Evolutionary conservation across 1,139 yeast species (phyloP).

Genomic region (Fermentozyma sake): DNA sequence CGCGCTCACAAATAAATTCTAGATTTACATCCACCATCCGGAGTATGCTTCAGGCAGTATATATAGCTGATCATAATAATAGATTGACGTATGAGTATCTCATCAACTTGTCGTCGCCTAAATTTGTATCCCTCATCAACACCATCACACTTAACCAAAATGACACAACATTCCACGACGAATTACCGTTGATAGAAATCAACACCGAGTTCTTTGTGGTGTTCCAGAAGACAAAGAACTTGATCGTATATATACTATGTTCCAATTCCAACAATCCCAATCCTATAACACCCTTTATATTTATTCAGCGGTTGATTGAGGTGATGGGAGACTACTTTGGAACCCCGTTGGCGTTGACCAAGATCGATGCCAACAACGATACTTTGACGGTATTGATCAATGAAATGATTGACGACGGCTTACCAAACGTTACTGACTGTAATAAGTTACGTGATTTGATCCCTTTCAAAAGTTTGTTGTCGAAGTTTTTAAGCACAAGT

Average conservation of each 20-base stretch:
- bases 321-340: slow-evolving; percentile 59
- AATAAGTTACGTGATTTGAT: slow-evolving; percentile 68
- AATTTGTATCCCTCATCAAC: slow-evolving; percentile 37
- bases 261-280: slow-evolving; percentile 16
- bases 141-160: slow-evolving; percentile 8
- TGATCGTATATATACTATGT: slow-evolving; percentile 27
- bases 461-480: slow-evolving; percentile 49
- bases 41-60: slow-evolving; percentile 49
- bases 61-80: slow-evolving; percentile 54
- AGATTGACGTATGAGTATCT: slow-evolving; percentile 57
- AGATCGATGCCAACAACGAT: slow-evolving; percentile 63
- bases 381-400: slow-evolving; percentile 53
- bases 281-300: slow-evolving; percentile 55
- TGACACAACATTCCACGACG: too few species aligned
- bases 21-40: too few species aligned
- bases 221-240: slow-evolving; percentile 17
- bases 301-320: slow-evolving; percentile 47
- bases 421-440: slow-evolving; percentile 68
- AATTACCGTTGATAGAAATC: slow-evolving; percentile 21
- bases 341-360: slow-evolving; percentile 49
- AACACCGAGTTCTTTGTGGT: slow-evolving; percentile 27
- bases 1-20: too few species aligned
- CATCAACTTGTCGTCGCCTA: slow-evolving; percentile 47
- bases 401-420: slow-evolving; percentile 75
- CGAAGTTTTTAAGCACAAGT: slow-evolving; percentile 33